Percentiles rank a stretch among this genome's conserved stretches.
Evolutionary conservation across 192 early-diverging fungal species (phyloP).

Genomic region (Coemansia sp.): DNA sequence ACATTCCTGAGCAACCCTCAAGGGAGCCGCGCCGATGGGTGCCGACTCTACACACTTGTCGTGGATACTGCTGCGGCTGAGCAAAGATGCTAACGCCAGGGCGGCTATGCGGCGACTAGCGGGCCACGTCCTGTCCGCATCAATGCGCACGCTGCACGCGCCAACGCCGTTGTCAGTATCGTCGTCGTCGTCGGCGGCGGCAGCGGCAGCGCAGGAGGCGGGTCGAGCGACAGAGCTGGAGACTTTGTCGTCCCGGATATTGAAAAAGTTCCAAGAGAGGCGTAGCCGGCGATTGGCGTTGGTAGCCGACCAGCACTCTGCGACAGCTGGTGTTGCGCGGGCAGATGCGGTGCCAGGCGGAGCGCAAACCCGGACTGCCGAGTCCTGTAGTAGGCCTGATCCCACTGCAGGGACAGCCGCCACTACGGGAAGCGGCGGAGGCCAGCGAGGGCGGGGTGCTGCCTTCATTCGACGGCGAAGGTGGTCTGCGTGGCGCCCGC

Average conservation of each 20-base stretch:
- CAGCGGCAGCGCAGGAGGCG: not conserved
- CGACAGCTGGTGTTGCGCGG: not conserved
- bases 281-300: conserved; percentile 12
- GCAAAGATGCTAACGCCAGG: conserved; percentile 23
- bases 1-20: not conserved
- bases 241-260: conserved; percentile 9
- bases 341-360: not conserved
- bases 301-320: not conserved
- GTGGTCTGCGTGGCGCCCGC: conserved; percentile 27
- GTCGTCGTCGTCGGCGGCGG: too few species aligned
- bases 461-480: conserved; percentile 16
- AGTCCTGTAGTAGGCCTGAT: not conserved
- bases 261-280: conserved; percentile 11
- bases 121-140: not conserved
- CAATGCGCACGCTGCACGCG: not conserved
- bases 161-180: not conserved
- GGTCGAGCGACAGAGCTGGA: not conserved
- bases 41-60: conserved; percentile 46
- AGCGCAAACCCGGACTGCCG: not conserved
- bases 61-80: conserved; percentile 28
- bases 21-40: conserved; percentile 22
- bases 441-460: not conserved
- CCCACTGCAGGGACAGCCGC: not conserved
- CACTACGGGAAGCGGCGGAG: not conserved
- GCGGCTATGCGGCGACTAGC: conserved; percentile 17